A percentile compares a stretch with the other conserved stretches of the same genome.
phyloP scores from a whole-genome alignment of 768 basidiomycete genomes.

The Dioszegia crocea region DNA sequence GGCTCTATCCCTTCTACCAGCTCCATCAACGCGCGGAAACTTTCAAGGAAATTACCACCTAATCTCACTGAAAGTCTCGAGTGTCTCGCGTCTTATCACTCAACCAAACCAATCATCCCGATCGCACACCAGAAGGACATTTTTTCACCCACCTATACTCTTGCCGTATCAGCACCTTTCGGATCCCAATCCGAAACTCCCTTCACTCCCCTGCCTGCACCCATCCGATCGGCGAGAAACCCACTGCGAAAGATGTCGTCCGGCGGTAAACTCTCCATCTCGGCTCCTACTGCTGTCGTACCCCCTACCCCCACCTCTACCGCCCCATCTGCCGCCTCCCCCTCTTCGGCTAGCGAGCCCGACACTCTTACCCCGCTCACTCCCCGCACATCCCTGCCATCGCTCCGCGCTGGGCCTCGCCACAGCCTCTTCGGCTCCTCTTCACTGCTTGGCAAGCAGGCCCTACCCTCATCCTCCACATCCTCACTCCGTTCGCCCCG shows the following conservation, averaged over 20 bases:
- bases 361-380: constrained; percentile 1
- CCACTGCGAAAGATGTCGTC: background rate
- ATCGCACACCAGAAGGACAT: background rate
- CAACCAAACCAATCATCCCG: background rate
- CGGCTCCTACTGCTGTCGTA: background rate
- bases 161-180: background rate
- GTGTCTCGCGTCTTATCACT: constrained; percentile 13
- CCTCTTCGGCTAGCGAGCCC: background rate
- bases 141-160: background rate
- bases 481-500: background rate
- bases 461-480: background rate
- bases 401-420: background rate
- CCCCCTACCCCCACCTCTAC: too few relatives aligned
- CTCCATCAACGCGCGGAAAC: background rate
- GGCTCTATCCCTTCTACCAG: background rate
- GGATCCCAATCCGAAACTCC: background rate
- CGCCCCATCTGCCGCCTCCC: background rate
- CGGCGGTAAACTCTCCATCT: too few relatives aligned
- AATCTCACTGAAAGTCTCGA: constrained; percentile 36
- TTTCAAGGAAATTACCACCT: constrained; percentile 25
- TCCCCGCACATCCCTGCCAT: background rate
- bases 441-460: background rate
- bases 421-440: background rate
- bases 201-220: background rate
- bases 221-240: background rate